Evolutionary conservation across 345 rosid genomes (phyloP).

Genomic region (Lenwebbia sp.): DNA sequence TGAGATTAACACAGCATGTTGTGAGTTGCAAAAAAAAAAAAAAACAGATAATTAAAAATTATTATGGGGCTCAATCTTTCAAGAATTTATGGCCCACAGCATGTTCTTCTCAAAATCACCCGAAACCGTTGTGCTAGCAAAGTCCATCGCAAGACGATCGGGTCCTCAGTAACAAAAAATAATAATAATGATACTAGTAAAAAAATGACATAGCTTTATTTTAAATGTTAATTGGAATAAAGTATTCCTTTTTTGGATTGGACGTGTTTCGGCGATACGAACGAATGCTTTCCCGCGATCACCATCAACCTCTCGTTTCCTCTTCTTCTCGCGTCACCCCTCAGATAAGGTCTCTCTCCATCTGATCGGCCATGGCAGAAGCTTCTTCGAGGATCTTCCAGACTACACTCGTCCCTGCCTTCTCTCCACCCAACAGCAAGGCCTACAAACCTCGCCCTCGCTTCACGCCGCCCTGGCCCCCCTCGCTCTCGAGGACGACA

Average conservation of each 20-base stretch:
- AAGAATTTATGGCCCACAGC: too few relatives aligned
- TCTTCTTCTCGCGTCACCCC: background rate
- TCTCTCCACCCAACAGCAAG: background rate
- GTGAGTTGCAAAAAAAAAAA: too few relatives aligned
- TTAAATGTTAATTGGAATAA: too few relatives aligned
- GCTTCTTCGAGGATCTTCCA: constrained; percentile 1
- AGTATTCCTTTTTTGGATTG: background rate
- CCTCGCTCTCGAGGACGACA: background rate
- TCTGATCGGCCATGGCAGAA: constrained; percentile 2
- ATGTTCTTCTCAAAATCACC: too few relatives aligned
- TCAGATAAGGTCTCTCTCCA: background rate
- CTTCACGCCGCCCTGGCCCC: background rate
- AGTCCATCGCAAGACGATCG: too few relatives aligned
- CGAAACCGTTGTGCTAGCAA: too few relatives aligned
- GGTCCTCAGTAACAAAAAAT: too few relatives aligned
- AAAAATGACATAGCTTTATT: too few relatives aligned
- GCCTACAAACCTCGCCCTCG: background rate
- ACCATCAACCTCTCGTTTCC: background rate
- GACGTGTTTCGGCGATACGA: background rate
- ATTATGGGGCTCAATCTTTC: too few relatives aligned
- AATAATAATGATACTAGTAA: too few relatives aligned
- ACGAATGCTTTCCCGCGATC: background rate
- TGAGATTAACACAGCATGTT: too few relatives aligned
- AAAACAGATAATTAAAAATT: too few relatives aligned
- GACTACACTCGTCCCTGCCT: background rate